A percentile compares a stretch with the other conserved stretches of the same genome.
phyloP scores from a whole-genome alignment of 352 stramenopile species.

The Globisporangium nunn region DNA sequence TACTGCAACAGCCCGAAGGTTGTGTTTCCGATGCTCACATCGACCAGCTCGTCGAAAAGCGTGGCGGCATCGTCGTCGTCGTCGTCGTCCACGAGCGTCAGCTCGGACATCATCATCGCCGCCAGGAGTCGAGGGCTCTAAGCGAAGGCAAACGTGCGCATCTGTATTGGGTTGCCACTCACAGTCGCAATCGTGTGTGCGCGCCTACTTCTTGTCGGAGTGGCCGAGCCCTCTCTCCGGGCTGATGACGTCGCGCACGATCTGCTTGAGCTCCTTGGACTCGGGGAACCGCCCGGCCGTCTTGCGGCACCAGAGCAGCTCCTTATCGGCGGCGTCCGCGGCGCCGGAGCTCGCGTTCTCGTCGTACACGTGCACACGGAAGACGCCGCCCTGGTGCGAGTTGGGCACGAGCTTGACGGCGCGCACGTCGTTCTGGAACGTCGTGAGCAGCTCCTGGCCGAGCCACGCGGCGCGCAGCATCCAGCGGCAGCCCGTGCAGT shows the following conservation, averaged over 20 bases:
- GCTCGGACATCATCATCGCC: slow-evolving; percentile 9
- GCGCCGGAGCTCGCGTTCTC: slow-evolving; percentile 7
- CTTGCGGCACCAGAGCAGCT: slow-evolving; percentile 85
- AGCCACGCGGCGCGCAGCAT: slow-evolving; percentile 87
- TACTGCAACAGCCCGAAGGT: slow-evolving; percentile 9
- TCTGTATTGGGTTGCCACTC: no score
- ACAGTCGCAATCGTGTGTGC: no score
- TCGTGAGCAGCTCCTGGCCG: slow-evolving; percentile 89
- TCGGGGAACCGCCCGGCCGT: slow-evolving; percentile 83
- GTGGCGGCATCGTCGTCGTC: background rate
- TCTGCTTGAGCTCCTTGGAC: slow-evolving; percentile 90
- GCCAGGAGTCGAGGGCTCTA: slow-evolving; percentile 2
- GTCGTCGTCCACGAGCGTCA: background rate
- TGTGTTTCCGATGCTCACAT: slow-evolving; percentile 11
- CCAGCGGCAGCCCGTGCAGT: slow-evolving; percentile 89
- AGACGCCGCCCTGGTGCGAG: slow-evolving; percentile 44
- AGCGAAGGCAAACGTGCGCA: slow-evolving; percentile 1
- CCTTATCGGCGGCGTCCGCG: slow-evolving; percentile 32
- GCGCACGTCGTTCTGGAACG: slow-evolving; percentile 82
- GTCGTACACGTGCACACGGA: slow-evolving; percentile 57
- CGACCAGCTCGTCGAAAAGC: background rate
- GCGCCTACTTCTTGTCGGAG: slow-evolving; percentile 64
- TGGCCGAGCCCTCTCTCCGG: slow-evolving; percentile 82
- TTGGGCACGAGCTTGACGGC: slow-evolving; percentile 67
- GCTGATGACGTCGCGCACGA: slow-evolving; percentile 83